phyloP scores from a whole-genome alignment of 2,329 filamentous ascomycete genomes.

The Scedosporium boydii region DNA sequence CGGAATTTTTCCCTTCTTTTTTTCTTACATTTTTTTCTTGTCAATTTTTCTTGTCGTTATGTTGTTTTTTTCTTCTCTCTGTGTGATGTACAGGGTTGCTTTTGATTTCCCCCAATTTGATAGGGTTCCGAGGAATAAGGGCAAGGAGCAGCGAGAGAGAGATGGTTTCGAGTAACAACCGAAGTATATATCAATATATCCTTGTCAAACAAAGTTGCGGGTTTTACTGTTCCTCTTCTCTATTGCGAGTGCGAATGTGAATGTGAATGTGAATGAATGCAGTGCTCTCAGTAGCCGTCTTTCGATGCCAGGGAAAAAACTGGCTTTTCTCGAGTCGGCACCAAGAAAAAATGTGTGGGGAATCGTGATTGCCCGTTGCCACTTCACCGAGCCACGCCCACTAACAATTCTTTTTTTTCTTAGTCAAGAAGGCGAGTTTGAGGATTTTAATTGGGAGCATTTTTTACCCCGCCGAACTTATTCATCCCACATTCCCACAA shows the following conservation, averaged over 20 bases:
- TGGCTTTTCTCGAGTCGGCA: too few relatives aligned
- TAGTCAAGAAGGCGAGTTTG: background rate
- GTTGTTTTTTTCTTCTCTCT: slow-evolving; percentile 2
- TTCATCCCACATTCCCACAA: slow-evolving; percentile 14
- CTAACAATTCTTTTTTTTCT: background rate
- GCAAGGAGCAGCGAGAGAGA: background rate
- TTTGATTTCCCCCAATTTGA: background rate
- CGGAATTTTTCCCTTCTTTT: background rate
- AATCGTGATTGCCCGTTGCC: too few relatives aligned
- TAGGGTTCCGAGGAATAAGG: background rate
- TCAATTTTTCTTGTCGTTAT: background rate
- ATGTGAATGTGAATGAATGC: too few relatives aligned
- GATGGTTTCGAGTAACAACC: background rate
- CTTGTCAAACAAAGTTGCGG: background rate
- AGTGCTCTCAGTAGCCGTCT: too few relatives aligned
- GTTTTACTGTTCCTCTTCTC: too few relatives aligned
- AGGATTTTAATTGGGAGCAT: background rate
- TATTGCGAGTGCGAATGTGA: too few relatives aligned
- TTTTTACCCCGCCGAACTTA: slow-evolving; percentile 9
- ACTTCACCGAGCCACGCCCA: too few relatives aligned
- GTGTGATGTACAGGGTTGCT: slow-evolving; percentile 2
- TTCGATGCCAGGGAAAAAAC: too few relatives aligned
- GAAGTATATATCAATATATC: background rate
- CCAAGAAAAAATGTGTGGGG: background rate
- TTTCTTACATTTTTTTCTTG: background rate